phyloP scores from a whole-genome alignment of 441 rosid species.

The Erysimum cheiri region DNA sequence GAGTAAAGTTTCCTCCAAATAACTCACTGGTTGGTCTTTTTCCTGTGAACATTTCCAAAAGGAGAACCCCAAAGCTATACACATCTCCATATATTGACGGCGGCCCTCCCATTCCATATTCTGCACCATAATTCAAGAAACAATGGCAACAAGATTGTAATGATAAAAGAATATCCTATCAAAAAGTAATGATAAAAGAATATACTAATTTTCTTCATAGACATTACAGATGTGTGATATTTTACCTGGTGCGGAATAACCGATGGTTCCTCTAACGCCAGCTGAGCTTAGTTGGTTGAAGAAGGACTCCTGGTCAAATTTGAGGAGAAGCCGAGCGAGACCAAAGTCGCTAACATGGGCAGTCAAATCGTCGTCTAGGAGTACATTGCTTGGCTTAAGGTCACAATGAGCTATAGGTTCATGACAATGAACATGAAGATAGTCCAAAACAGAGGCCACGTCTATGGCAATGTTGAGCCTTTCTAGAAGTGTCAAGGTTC shows the following conservation, averaged over 20 bases:
- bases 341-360: conserved; percentile 38
- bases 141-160: no score
- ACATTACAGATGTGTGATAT: background rate
- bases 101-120: no score
- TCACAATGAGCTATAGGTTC: conserved; percentile 29
- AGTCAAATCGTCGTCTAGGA: conserved; percentile 1
- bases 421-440: conserved; percentile 28
- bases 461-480: conserved; percentile 12
- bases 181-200: background rate
- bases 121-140: no score
- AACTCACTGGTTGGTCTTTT: no score
- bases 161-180: no score
- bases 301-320: conserved; percentile 2
- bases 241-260: conserved; percentile 42
- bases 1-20: no score
- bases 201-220: background rate
- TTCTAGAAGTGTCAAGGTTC: conserved; percentile 30
- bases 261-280: conserved; percentile 42
- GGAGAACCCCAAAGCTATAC: no score
- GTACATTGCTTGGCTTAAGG: conserved; percentile 35
- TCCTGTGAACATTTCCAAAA: no score
- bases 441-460: conserved; percentile 32
- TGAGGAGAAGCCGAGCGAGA: conserved; percentile 12
- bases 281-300: conserved; percentile 23
- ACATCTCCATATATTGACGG: no score